These are phyloP conservation scores for Pyrenophora graminea DNA, from an alignment of 2,329 filamentous ascomycete species.

Conservation along the genomic window DNA sequence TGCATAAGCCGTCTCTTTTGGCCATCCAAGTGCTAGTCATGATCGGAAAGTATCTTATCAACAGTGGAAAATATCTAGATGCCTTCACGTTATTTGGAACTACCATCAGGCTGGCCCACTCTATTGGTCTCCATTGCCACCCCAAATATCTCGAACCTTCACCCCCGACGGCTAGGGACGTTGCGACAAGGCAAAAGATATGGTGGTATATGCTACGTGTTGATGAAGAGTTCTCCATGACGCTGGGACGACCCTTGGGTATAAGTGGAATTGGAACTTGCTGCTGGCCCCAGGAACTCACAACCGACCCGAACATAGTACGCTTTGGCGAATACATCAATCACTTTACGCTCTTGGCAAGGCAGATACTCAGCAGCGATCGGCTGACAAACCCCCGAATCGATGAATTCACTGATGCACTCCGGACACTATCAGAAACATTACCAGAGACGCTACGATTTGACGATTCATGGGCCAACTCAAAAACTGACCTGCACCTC, in stretches of 20 bases:
- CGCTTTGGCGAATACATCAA: conserved; percentile 52
- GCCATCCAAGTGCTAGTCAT: conserved; percentile 54
- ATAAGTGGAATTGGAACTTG: conserved; percentile 57
- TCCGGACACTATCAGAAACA: conserved; percentile 51
- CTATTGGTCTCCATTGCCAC: conserved; percentile 56
- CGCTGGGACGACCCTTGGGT: conserved; percentile 53
- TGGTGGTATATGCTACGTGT: conserved; percentile 61
- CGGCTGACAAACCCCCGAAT: conserved; percentile 51
- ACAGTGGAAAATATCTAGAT: conserved; percentile 56
- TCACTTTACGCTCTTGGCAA: conserved; percentile 54
- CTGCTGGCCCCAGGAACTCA: conserved; percentile 51
- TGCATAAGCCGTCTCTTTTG: conserved; percentile 54
- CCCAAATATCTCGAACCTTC: conserved; percentile 52
- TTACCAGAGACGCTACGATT: conserved; percentile 55
- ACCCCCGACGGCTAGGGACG: conserved; percentile 48
- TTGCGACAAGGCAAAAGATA: conserved; percentile 49
- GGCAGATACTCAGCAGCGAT: conserved; percentile 53
- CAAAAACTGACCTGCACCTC: conserved; percentile 48
- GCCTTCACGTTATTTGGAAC: conserved; percentile 56
- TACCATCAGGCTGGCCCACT: conserved; percentile 55
- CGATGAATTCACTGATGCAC: conserved; percentile 53
- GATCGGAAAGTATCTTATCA: conserved; percentile 55
- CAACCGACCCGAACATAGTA: conserved; percentile 51
- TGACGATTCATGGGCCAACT: conserved; percentile 50
- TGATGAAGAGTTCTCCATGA: conserved; percentile 58